Conservation (phyloP, 2,329 filamentous ascomycete genomes). For the Amylocarpus encephaloides region DNA sequence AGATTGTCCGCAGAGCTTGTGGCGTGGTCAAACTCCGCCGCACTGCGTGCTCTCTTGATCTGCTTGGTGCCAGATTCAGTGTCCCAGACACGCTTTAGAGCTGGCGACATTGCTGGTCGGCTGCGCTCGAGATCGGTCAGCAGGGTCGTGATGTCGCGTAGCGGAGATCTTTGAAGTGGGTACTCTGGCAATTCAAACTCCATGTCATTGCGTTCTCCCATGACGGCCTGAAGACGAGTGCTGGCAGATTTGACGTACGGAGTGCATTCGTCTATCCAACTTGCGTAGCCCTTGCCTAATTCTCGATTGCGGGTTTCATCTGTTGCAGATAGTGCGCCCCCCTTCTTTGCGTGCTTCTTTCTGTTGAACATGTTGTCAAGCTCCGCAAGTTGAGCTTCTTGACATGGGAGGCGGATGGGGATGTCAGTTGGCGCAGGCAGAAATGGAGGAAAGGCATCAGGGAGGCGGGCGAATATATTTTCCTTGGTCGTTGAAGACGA, state of each 20-base stretch:
- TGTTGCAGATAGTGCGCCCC: no score
- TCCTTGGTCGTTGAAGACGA: not conserved
- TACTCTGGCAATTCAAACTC: not conserved
- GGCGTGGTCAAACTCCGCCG: no score
- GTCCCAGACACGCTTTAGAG: not conserved
- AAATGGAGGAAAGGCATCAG: not conserved
- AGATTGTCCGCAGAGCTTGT: no score
- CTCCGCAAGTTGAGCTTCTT: not conserved
- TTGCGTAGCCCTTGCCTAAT: not conserved
- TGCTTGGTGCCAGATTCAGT: not conserved
- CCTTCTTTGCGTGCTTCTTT: not conserved
- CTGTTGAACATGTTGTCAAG: not conserved
- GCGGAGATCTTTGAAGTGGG: not conserved
- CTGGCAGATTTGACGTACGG: not conserved
- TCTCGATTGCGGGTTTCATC: not conserved
- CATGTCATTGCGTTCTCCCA: not conserved
- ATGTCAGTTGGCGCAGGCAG: not conserved
- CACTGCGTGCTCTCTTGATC: not conserved
- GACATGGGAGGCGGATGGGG: not conserved
- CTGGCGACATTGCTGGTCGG: not conserved
- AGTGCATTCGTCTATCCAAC: not conserved
- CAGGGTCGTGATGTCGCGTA: no score
- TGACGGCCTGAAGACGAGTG: not conserved
- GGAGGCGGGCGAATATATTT: not conserved
- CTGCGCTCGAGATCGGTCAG: no score